Evolutionary conservation across 2,329 filamentous ascomycete species (phyloP).

Genomic region (Exserohilum rostratum): DNA sequence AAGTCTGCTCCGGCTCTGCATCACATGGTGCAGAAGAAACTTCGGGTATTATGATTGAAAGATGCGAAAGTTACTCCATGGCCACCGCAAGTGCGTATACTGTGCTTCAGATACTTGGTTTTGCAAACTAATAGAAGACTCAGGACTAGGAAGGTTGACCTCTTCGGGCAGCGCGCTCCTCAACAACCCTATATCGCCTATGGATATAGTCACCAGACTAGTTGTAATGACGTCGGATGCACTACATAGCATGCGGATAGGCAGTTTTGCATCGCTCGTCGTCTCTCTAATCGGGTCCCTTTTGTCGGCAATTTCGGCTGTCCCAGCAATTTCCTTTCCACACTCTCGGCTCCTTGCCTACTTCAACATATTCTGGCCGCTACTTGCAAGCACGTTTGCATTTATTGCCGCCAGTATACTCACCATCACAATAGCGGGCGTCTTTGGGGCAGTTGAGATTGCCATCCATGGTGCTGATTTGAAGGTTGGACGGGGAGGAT

Average conservation of each 20-base stretch:
- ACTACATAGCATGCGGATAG: constrained; percentile 11
- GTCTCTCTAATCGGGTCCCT: constrained; percentile 20
- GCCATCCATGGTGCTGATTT: constrained; percentile 19
- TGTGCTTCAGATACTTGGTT: background rate
- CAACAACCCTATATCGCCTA: background rate
- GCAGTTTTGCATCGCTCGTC: constrained; percentile 26
- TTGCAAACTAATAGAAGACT: background rate
- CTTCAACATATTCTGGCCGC: constrained; percentile 21
- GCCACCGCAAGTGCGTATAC: background rate
- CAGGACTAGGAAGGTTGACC: background rate
- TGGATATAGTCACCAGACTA: background rate
- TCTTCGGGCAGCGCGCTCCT: background rate
- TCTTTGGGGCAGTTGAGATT: constrained; percentile 4
- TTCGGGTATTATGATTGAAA: background rate
- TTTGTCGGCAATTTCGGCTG: constrained; percentile 13
- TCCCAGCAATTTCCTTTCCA: constrained; percentile 30
- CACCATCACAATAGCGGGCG: constrained; percentile 14
- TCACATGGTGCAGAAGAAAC: background rate
- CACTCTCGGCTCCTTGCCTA: constrained; percentile 30
- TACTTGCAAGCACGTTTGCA: constrained; percentile 11
- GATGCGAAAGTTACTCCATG: background rate
- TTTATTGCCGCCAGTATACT: constrained; percentile 25
- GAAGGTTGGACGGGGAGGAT: constrained; percentile 13
- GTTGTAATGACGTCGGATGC: background rate
- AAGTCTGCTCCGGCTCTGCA: background rate